Percentiles rank a stretch among this genome's conserved stretches.
Evolutionary conservation across 1,139 yeast genomes (phyloP).

Genomic region (Yarrowia galli): DNA sequence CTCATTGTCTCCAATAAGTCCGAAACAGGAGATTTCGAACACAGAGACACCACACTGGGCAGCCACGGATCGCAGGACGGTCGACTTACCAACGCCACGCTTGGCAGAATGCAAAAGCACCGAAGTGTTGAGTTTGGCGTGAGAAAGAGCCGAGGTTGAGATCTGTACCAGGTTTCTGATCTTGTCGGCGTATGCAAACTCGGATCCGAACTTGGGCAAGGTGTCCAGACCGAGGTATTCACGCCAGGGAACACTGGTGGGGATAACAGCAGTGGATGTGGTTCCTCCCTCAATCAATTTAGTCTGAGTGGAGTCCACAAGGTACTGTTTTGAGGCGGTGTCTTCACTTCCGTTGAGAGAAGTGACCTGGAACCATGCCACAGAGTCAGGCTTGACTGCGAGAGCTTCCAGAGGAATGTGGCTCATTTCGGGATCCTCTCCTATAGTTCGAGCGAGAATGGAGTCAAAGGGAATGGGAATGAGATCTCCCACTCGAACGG

Average conservation of each 20-base stretch:
- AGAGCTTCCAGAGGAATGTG: constrained; percentile 40
- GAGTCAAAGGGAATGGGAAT: constrained; percentile 84
- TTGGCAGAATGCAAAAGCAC: constrained; percentile 72
- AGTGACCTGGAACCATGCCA: constrained; percentile 82
- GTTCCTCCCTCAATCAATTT: constrained; percentile 72
- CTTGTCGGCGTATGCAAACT: constrained; percentile 59
- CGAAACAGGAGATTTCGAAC: constrained; percentile 72
- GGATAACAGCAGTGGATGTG: constrained; percentile 52
- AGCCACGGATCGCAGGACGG: constrained; percentile 64
- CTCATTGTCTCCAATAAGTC: constrained; percentile 65
- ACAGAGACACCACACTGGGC: constrained; percentile 70
- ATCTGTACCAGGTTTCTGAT: constrained; percentile 53
- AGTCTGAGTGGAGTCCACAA: constrained; percentile 70
- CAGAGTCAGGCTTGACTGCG: constrained; percentile 69
- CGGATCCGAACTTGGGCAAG: constrained; percentile 51
- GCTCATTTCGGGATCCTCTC: constrained; percentile 45
- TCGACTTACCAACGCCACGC: constrained; percentile 81
- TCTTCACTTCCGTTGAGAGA: constrained; percentile 49
- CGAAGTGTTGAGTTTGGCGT: constrained; percentile 46
- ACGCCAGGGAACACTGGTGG: constrained; percentile 60
- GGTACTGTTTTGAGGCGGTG: constrained; percentile 53
- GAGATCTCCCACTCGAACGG: constrained; percentile 67
- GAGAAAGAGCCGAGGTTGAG: constrained; percentile 44
- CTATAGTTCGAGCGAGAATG: constrained; percentile 64
- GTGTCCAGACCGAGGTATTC: constrained; percentile 56